phyloP scores from a whole-genome alignment of 169 alveolate genomes.

The Pseudocohnilembus persalinus region DNA sequence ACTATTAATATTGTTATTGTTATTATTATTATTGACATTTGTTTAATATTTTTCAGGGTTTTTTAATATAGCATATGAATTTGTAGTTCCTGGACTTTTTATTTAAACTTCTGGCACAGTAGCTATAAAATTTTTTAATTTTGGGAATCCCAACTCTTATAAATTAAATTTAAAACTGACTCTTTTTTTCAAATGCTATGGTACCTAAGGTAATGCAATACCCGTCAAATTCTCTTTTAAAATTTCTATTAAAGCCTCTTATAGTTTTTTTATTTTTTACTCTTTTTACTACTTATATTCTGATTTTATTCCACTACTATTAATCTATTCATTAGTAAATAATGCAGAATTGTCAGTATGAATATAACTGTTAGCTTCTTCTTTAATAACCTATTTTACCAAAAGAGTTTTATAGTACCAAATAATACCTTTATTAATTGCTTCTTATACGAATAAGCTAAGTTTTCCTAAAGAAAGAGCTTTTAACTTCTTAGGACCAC shows the following conservation, averaged over 20 bases:
- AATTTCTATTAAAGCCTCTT: slow-evolving; percentile 28
- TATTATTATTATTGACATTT: too few species aligned
- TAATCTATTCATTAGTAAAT: slow-evolving; percentile 8
- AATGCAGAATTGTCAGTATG: background rate
- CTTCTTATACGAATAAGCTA: slow-evolving; percentile 34
- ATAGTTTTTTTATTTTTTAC: slow-evolving; percentile 9
- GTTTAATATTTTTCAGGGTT: too few species aligned
- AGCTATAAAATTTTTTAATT: slow-evolving; percentile 38
- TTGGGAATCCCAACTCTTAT: slow-evolving; percentile 42
- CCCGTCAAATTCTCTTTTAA: slow-evolving; percentile 38
- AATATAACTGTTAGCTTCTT: slow-evolving; percentile 4
- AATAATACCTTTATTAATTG: slow-evolving; percentile 33
- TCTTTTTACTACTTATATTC: slow-evolving; percentile 31
- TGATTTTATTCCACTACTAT: slow-evolving; percentile 27
- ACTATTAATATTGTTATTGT: too few species aligned
- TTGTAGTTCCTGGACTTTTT: slow-evolving; percentile 5
- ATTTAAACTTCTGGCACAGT: slow-evolving; percentile 32
- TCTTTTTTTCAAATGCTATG: slow-evolving; percentile 33
- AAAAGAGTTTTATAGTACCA: slow-evolving; percentile 31
- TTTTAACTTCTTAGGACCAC: slow-evolving; percentile 26
- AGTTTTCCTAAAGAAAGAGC: slow-evolving; percentile 30
- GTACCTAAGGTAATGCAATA: slow-evolving; percentile 34
- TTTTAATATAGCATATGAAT: slow-evolving; percentile 12
- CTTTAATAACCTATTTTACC: slow-evolving; percentile 20
- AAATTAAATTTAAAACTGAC: slow-evolving; percentile 32